These are phyloP conservation scores for Carnegiea gigantea DNA, from an alignment of 179 eudicot genomes.

Conservation along the genomic window DNA sequence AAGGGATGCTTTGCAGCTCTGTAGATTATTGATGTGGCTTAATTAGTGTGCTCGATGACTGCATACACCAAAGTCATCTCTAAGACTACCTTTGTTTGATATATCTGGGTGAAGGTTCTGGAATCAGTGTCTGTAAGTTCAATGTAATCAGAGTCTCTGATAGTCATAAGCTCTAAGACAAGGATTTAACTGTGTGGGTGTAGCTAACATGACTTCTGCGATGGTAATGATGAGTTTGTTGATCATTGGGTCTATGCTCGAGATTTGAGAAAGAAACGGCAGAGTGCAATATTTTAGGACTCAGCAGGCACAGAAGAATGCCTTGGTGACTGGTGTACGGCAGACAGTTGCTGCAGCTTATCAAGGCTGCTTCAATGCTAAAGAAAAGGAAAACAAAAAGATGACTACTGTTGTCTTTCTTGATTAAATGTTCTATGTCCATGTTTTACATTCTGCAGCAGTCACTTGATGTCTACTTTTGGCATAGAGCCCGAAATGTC, in stretches of 20 bases:
- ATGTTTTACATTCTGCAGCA: background rate
- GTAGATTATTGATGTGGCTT: background rate
- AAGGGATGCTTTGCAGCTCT: background rate
- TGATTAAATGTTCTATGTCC: background rate
- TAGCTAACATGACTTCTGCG: background rate
- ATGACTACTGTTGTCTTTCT: background rate
- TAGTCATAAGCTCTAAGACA: background rate
- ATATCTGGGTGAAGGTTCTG: background rate
- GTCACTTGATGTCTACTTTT: background rate
- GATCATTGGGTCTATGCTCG: background rate
- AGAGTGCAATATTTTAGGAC: background rate
- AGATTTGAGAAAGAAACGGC: background rate
- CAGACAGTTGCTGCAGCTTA: background rate
- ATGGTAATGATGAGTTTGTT: background rate
- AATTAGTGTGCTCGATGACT: constrained; percentile 11
- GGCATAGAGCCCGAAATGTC: background rate
- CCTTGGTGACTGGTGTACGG: background rate
- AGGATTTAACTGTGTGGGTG: background rate
- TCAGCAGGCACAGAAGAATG: background rate
- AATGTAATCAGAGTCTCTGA: background rate
- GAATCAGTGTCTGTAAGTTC: background rate
- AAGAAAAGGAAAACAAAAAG: background rate
- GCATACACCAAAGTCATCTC: background rate
- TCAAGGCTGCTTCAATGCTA: background rate
- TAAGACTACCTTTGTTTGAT: background rate